Base-by-base conservation (phyloP, 2,329 filamentous ascomycete species). In the Neophaeococcomyces mojaviensis region DNA sequence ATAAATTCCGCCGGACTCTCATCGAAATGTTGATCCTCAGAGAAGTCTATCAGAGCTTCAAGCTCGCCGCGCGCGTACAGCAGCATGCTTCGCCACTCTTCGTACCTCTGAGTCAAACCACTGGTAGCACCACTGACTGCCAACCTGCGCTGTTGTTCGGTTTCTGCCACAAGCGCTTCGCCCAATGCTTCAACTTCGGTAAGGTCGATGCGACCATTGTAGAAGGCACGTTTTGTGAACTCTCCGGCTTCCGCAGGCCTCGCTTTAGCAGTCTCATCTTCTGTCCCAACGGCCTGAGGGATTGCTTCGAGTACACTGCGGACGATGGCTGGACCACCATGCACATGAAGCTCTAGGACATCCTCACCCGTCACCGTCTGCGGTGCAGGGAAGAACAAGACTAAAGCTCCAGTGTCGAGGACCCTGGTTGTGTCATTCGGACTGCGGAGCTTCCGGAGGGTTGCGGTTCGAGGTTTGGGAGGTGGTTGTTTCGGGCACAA, bases 1-100 rank as follows among this genome's bases (percentile, higher is more conserved):
- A 94, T 74, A 18, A 97, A 72, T 46, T 85, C 77, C 0, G 74
- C 68, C 1, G 88, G 85, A 2, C 86, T 83, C 64, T 95, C 88
- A 56, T 97, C 89, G 59, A 98, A 94, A 68, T 97, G 86, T 66
- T 98, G 90, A 59, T 97, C 92, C 63, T 98, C 92, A 1, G 87
- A 85, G 62, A 98, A 98, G 65, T 98, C 92, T 51, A 98, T 97
- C 55, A 98, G 68, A 0, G 92, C 92, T 66, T 98, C 92, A 32
- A 98, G 74, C 67, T 97, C 89, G 8, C 88, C 92, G 2, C 92
- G 79, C 8, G 89, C 89, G 51, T 84, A 75, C 5, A 97, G 71
- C 15, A 98, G 68, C 53, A 81, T 73, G 52, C 78, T 70, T 20
- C 90, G 80, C 92, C 92, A 98, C 8, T 59, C 59, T 55, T 96